Evolutionary conservation across 495 filamentous ascomycete genomes (phyloP).

Genomic region (Margaritispora aquatica): DNA sequence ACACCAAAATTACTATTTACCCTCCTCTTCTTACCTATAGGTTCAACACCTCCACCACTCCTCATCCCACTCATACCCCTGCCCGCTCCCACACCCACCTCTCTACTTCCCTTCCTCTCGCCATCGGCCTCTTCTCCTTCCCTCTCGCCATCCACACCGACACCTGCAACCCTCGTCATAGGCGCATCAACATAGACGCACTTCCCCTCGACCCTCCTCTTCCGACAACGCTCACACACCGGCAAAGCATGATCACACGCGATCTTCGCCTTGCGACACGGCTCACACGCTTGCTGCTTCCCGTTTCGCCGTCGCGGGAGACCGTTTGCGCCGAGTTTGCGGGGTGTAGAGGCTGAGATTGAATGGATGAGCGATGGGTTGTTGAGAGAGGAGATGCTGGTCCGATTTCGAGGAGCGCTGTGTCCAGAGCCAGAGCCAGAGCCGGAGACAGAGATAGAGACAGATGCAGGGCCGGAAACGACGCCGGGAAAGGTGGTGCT

Average conservation of each 20-base stretch:
- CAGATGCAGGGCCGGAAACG: too few species aligned
- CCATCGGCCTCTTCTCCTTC: neutral
- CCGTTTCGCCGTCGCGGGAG: slow-evolving; percentile 37
- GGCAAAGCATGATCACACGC: slow-evolving; percentile 43
- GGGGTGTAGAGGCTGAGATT: too few species aligned
- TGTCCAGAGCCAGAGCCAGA: too few species aligned
- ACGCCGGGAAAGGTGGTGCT: too few species aligned
- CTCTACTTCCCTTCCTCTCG: neutral
- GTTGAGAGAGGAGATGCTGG: too few species aligned
- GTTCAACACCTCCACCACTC: neutral
- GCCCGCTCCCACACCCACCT: too few species aligned
- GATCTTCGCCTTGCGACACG: slow-evolving; percentile 46
- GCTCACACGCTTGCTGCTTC: slow-evolving; percentile 37
- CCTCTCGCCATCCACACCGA: neutral
- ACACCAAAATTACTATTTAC: neutral
- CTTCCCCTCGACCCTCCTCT: slow-evolving; percentile 28
- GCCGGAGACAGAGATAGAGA: too few species aligned
- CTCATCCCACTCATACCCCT: too few species aligned
- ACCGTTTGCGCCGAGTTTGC: neutral
- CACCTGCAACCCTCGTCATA: slow-evolving; percentile 13
- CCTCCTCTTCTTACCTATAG: neutral
- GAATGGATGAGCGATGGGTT: too few species aligned
- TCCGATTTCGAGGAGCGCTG: too few species aligned
- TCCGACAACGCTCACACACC: slow-evolving; percentile 35
- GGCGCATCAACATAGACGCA: slow-evolving; percentile 22